A percentile compares a stretch with the other conserved stretches of the same genome.
Conservation (phyloP, 2,329 filamentous ascomycete species). For the Grosmannia huntii region DNA sequence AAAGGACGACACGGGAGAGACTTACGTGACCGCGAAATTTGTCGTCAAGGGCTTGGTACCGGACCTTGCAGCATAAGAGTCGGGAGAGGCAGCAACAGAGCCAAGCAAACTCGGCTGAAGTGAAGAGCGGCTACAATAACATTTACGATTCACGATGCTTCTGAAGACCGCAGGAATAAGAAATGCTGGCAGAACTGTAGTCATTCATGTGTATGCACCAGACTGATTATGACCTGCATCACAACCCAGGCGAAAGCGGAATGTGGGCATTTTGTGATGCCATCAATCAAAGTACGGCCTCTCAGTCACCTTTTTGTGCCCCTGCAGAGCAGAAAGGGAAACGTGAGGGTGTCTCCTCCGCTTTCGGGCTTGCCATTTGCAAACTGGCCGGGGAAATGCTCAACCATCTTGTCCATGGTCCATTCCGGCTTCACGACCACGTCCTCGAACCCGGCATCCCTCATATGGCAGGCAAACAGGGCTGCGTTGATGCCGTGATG, state of each 20-base stretch:
- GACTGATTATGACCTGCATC: background rate
- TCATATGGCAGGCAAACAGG: constrained; percentile 29
- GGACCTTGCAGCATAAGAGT: background rate
- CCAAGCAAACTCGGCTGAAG: background rate
- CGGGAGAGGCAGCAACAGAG: background rate
- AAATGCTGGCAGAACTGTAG: too few relatives aligned
- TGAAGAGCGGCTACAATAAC: background rate
- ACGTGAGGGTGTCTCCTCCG: constrained; percentile 19
- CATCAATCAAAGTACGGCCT: too few relatives aligned
- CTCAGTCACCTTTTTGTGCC: constrained; percentile 16
- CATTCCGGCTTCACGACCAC: constrained; percentile 34
- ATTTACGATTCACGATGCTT: background rate
- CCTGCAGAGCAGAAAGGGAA: constrained; percentile 26
- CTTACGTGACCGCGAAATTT: background rate
- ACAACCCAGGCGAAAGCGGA: too few relatives aligned
- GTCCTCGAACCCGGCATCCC: constrained; percentile 33
- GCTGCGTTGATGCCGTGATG: constrained; percentile 34
- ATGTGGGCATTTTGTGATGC: too few relatives aligned
- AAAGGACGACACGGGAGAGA: background rate
- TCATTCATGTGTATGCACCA: too few relatives aligned
- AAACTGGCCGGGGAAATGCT: constrained; percentile 29
- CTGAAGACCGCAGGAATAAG: background rate
- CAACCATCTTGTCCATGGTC: constrained; percentile 35
- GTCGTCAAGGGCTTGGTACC: background rate
- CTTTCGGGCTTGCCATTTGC: constrained; percentile 12